Percentiles rank a stretch among this genome's conserved stretches.
phyloP scores from a whole-genome alignment of 495 filamentous ascomycete species.

The Lophium mytilinum region DNA sequence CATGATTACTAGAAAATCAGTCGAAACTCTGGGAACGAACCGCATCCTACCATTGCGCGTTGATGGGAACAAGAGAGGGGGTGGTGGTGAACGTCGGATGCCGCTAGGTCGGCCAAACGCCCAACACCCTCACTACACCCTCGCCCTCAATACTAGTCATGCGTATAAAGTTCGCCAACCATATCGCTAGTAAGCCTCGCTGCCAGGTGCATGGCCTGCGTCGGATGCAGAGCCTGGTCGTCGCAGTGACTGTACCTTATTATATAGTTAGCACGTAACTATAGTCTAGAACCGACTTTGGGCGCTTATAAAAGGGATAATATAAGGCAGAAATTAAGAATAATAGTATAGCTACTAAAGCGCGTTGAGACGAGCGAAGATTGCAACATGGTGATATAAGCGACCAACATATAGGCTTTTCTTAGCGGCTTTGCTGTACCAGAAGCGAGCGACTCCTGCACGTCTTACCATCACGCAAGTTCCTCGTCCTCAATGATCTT shows the following conservation, averaged over 20 bases:
- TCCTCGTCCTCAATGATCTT: constrained; percentile 53
- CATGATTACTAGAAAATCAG: too few relatives aligned
- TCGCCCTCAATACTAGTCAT: background rate
- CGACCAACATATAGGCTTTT: constrained; percentile 58
- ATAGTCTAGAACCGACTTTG: too few relatives aligned
- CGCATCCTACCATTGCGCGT: too few relatives aligned
- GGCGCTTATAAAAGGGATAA: constrained; percentile 40
- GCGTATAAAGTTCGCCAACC: constrained; percentile 24
- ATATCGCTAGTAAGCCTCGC: constrained; percentile 22
- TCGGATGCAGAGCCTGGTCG: constrained; percentile 19
- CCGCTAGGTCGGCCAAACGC: background rate
- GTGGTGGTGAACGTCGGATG: background rate
- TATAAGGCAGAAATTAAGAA: constrained; percentile 29
- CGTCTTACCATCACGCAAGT: constrained; percentile 55
- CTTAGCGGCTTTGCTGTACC: constrained; percentile 72
- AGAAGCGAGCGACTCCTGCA: constrained; percentile 64
- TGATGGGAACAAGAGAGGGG: too few relatives aligned
- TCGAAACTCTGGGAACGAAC: too few relatives aligned
- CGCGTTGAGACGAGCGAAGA: constrained; percentile 55
- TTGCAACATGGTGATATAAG: constrained; percentile 75
- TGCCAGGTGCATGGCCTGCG: constrained; percentile 10
- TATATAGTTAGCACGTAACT: too few relatives aligned
- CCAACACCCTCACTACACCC: background rate
- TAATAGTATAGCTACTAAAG: constrained; percentile 73
- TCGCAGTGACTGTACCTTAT: constrained; percentile 26